Percentiles rank a stretch among this genome's conserved stretches.
These are phyloP conservation scores for Blastocystis sp. DNA, from an alignment of 352 stramenopile genomes.

Conservation along the genomic window DNA sequence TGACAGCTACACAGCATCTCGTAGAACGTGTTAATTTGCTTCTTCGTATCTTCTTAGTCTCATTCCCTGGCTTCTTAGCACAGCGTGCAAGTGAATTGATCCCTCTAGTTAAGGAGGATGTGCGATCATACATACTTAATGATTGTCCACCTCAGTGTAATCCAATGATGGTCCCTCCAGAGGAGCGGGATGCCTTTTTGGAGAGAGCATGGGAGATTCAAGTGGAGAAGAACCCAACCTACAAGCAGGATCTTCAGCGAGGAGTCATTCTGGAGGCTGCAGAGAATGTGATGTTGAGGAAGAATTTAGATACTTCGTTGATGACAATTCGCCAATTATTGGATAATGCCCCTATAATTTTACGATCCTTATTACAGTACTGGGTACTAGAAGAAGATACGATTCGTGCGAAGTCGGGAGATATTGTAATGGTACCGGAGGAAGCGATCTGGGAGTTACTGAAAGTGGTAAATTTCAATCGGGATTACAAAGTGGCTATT, in stretches of 20 bases:
- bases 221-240: neutral
- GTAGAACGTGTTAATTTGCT: neutral
- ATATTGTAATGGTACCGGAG: neutral
- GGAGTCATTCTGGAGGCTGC: neutral
- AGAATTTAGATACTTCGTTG: neutral
- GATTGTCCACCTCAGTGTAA: constrained; percentile 34
- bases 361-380: constrained; percentile 12
- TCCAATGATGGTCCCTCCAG: neutral
- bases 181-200: constrained; percentile 21
- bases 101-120: neutral
- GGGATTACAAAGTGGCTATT: neutral
- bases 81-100: neutral
- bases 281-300: constrained; percentile 23
- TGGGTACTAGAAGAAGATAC: constrained; percentile 41
- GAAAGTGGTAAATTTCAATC: neutral
- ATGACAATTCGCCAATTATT: neutral
- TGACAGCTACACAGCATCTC: neutral
- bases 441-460: constrained; percentile 12
- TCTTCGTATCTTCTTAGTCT: neutral
- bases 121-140: neutral
- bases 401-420: neutral
- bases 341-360: neutral
- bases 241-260: constrained; percentile 1
- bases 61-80: constrained; percentile 31
- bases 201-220: neutral